A percentile compares a stretch with the other conserved stretches of the same genome.
These are phyloP conservation scores for Exophiala sideris DNA, from an alignment of 2,329 filamentous ascomycete genomes.

Conservation along the genomic window DNA sequence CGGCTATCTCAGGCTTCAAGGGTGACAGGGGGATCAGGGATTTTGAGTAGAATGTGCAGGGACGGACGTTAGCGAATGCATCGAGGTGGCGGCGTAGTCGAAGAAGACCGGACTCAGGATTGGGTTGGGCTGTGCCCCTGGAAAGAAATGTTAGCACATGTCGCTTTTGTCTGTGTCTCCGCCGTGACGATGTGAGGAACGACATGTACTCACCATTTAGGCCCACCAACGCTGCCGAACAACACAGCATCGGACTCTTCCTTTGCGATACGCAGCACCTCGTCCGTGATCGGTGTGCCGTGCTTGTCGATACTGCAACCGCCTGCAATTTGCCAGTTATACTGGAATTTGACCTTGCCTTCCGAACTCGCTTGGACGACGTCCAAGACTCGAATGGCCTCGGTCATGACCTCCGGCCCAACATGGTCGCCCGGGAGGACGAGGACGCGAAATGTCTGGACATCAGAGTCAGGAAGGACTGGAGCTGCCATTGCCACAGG, in stretches of 20 bases:
- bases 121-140: conserved; percentile 27
- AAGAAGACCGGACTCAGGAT: conserved; percentile 28
- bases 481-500: conserved; percentile 2
- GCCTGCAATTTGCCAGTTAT: conserved; percentile 64
- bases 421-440: conserved; percentile 68
- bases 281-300: conserved; percentile 62
- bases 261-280: conserved; percentile 55
- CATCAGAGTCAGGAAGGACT: background rate
- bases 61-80: conserved; percentile 52
- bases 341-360: conserved; percentile 58
- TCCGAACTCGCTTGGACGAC: conserved; percentile 42
- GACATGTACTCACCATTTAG: conserved; percentile 63
- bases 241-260: conserved; percentile 62
- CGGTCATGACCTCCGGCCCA: conserved; percentile 63
- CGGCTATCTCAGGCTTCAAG: conserved; percentile 45
- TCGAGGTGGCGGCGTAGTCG: conserved; percentile 26
- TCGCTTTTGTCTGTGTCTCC: background rate
- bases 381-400: conserved; percentile 61
- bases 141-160: background rate
- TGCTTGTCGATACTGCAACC: conserved; percentile 64
- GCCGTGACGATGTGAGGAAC: conserved; percentile 48
- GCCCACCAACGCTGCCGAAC: conserved; percentile 66
- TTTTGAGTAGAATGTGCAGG: conserved; percentile 47
- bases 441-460: conserved; percentile 45
- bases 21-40: conserved; percentile 39